A percentile compares a stretch with the other conserved stretches of the same genome.
Conservation (phyloP, 805 yeast species). For the Blastobotrys chiropterorum region DNA sequence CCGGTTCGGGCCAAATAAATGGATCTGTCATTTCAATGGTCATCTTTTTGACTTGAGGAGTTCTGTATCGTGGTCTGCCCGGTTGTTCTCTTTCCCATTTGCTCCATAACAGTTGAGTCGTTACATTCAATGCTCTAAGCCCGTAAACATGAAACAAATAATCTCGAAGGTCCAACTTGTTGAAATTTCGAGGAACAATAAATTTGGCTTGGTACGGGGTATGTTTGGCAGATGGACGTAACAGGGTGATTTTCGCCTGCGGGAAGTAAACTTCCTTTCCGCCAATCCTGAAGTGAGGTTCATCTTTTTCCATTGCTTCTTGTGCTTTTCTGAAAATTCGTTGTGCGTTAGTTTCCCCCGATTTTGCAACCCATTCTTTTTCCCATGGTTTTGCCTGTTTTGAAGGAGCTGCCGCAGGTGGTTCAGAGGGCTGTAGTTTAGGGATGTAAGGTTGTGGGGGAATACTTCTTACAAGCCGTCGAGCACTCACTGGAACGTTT, state of each 20-base stretch:
- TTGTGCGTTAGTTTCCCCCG: constrained; percentile 3
- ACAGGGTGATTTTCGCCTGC: constrained; percentile 67
- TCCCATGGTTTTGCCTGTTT: background rate
- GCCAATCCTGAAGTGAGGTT: constrained; percentile 82
- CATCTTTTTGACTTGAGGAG: constrained; percentile 87
- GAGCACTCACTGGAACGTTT: constrained; percentile 11
- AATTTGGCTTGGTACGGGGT: constrained; percentile 97
- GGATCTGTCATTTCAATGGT: constrained; percentile 95
- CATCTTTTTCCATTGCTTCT: constrained; percentile 26
- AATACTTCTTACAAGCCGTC: constrained; percentile 11
- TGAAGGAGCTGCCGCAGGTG: background rate
- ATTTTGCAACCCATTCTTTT: constrained; percentile 2
- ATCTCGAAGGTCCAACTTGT: constrained; percentile 90
- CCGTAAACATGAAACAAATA: constrained; percentile 88
- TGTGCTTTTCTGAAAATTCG: constrained; percentile 12
- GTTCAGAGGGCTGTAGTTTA: constrained; percentile 5
- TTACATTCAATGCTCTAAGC: constrained; percentile 78
- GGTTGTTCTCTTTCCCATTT: constrained; percentile 55
- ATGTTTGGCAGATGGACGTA: constrained; percentile 92
- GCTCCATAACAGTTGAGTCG: constrained; percentile 78
- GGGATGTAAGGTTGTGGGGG: constrained; percentile 20
- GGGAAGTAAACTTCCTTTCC: constrained; percentile 76
- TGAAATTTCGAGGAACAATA: constrained; percentile 87
- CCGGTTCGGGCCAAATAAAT: constrained; percentile 82
- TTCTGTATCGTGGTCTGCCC: constrained; percentile 62